Conservation (phyloP, 768 basidiomycete genomes). For the Melanogaster broomeanus region DNA sequence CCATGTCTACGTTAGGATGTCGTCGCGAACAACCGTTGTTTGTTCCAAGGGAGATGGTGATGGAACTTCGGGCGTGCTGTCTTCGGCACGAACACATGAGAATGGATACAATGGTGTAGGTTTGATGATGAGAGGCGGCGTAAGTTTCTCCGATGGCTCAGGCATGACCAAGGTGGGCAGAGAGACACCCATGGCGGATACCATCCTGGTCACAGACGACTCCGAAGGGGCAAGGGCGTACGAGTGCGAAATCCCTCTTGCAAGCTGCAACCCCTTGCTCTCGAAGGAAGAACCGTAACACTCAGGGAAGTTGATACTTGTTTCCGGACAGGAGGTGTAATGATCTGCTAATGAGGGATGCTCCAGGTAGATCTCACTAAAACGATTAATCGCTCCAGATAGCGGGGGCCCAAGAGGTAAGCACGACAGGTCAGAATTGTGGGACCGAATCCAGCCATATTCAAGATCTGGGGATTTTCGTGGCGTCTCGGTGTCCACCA, state of each 20-base stretch:
- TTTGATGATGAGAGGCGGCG: conserved; percentile 24
- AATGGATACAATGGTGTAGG: conserved; percentile 31
- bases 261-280: conserved; percentile 9
- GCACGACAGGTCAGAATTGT: conserved; percentile 9
- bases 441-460: conserved; percentile 21
- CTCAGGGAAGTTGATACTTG: conserved; percentile 1
- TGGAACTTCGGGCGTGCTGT: background rate
- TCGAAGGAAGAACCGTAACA: conserved; percentile 9
- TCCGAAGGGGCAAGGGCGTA: conserved; percentile 4
- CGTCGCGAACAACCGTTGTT: background rate
- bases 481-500: conserved; percentile 15
- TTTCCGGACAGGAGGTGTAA: conserved; percentile 8
- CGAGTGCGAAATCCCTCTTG: conserved; percentile 9
- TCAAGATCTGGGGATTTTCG: conserved; percentile 2
- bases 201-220: conserved; percentile 1
- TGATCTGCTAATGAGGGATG: conserved; percentile 7
- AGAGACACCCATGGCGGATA: conserved; percentile 1
- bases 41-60: conserved; percentile 6
- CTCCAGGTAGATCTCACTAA: conserved; percentile 11
- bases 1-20: background rate
- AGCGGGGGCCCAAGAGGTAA: background rate
- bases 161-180: background rate
- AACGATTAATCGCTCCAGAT: conserved; percentile 3
- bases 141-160: conserved; percentile 9
- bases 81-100: conserved; percentile 23